Evolutionary conservation across 225 moss, liverwort and hornwort genomes (phyloP), one percentile per base, ranked within the genome.

Genomic region (Pseudoscleropodium purum): DNA sequence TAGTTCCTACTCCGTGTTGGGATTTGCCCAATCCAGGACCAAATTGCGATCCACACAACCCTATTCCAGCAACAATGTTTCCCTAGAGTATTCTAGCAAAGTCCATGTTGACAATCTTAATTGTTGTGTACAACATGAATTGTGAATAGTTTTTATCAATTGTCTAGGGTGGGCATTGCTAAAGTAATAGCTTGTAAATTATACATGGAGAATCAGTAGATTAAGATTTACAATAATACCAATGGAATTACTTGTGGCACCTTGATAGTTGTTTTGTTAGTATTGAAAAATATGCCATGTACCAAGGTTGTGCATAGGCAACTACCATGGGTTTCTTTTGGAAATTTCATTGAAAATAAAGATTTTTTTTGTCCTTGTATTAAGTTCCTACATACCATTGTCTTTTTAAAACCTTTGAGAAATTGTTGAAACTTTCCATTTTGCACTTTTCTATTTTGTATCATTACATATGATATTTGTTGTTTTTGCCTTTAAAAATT

Each of bases 61-160:
- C 39, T 3, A n/a, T 2, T n/a, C 39, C 25, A 0, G 2, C 18
- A 17, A 1, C 12, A 12, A 7, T 13, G 3, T 2, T 75, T 75
- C 20, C 33, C 0, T 49, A 2, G 31, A 33, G 20, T 74, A 11
- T 12, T 51, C 13, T 11, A 20, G 7, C 1, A 49, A 1, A 4
- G 5, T 34, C 52, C 18, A 36, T 33, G 4, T 33, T 33, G 31
- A 49, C 75, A 12, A 75, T 34, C 14, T 33, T 9, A 47, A 51
- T 7, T 20, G 1, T 76, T 33, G 19, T 49, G 19, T 75, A 49
- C 4, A 49, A 31, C 0, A 49, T 7, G 0, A 6, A 4, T 75
- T 75, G 18, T 31, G 1, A 75, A 11, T 11, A 31, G 7, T 47
- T 31, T 4, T 49, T 7, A 31, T 49, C 19, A 31, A 49, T 47